A percentile compares a stretch with the other conserved stretches of the same genome.
Conservation (phyloP, 2,329 filamentous ascomycete species). For the Trichoderma sp. region DNA sequence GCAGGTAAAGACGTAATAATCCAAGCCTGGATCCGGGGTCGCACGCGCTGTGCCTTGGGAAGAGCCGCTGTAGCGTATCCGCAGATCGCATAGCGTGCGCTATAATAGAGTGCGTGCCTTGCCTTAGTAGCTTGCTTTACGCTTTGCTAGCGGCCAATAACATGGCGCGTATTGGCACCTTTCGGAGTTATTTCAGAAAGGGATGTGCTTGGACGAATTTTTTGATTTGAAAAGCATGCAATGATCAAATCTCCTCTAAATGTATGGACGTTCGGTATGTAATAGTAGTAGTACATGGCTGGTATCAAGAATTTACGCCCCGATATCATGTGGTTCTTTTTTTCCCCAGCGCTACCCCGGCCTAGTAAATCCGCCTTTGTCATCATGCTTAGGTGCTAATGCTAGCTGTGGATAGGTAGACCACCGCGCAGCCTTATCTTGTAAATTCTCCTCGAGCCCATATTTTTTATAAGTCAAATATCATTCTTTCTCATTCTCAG, state of each 20-base stretch:
- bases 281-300: not conserved
- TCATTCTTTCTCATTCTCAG: not conserved
- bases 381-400: not conserved
- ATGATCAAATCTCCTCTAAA: not conserved
- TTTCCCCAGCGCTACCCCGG: not conserved
- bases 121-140: conserved; percentile 1
- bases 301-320: not conserved
- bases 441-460: not conserved
- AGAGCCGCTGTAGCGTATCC: not conserved
- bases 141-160: not conserved
- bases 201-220: not conserved
- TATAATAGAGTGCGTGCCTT: conserved; percentile 20
- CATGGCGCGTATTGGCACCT: not conserved
- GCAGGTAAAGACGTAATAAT: not conserved
- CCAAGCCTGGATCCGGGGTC: not conserved
- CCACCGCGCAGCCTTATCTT: not conserved
- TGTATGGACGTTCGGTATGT: not conserved
- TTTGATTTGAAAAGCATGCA: not conserved
- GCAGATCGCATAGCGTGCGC: not conserved
- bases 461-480: not conserved
- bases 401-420: not conserved
- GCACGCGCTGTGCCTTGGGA: not conserved
- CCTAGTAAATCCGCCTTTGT: not conserved
- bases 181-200: not conserved
- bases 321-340: not conserved